Percentiles rank a stretch among this genome's conserved stretches.
Conservation (phyloP, 805 yeast genomes). For the Yarrowia keelungensis region DNA sequence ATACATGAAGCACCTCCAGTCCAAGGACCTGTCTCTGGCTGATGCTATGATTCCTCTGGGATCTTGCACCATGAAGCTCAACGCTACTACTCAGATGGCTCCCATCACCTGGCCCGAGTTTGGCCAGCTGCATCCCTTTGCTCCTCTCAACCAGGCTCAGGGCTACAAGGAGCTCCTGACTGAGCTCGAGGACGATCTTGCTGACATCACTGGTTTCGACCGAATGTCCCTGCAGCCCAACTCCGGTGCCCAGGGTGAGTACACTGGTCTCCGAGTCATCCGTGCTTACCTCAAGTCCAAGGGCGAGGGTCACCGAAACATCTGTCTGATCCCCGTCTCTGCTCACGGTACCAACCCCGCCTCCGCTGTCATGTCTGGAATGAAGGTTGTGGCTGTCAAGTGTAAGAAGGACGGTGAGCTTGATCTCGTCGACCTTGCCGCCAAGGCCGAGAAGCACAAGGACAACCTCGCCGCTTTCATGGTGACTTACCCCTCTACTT, state of each 20-base stretch:
- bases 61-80: slow-evolving; percentile 97
- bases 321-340: slow-evolving; percentile 93
- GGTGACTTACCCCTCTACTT: slow-evolving; percentile 98
- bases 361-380: slow-evolving; percentile 95
- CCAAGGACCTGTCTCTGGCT: slow-evolving; percentile 89
- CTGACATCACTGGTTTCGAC: slow-evolving; percentile 91
- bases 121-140: slow-evolving; percentile 88
- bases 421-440: slow-evolving; percentile 75
- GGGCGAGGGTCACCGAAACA: slow-evolving; percentile 76
- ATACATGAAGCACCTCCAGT: slow-evolving; percentile 82
- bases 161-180: slow-evolving; percentile 80
- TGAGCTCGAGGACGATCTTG: slow-evolving; percentile 83
- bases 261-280: slow-evolving; percentile 89
- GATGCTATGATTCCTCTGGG: slow-evolving; percentile 98
- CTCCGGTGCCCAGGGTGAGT: slow-evolving; percentile 99
- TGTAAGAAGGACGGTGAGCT: slow-evolving; percentile 86
- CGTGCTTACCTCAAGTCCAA: slow-evolving; percentile 72
- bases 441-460: slow-evolving; percentile 72
- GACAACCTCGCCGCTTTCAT: slow-evolving; percentile 84
- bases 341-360: slow-evolving; percentile 99
- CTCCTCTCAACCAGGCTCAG: slow-evolving; percentile 83
- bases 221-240: slow-evolving; percentile 94
- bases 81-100: slow-evolving; percentile 93
- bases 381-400: slow-evolving; percentile 91
- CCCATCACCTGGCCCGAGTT: slow-evolving; percentile 96